A percentile compares a stretch with the other conserved stretches of the same genome.
Conservation (phyloP, 73 alveolate species). For the Stentor coeruleus region DNA sequence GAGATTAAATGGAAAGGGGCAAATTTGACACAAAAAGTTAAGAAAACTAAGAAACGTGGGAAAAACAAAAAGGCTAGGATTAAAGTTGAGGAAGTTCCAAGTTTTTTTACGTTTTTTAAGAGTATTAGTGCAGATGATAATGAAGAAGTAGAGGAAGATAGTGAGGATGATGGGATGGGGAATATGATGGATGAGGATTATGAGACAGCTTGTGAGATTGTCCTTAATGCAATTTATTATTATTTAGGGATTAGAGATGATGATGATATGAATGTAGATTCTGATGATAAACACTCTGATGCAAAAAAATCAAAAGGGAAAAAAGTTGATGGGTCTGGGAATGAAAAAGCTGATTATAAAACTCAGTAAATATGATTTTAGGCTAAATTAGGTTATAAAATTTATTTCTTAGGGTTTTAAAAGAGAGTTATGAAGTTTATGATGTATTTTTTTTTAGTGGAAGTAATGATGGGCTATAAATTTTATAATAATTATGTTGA, state of each 20-base stretch:
- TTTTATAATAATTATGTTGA: too few relatives aligned
- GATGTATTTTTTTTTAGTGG: too few relatives aligned
- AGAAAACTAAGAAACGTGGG: constrained; percentile 19
- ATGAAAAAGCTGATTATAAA: constrained; percentile 12
- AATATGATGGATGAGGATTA: constrained; percentile 4
- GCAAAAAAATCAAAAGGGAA: background rate
- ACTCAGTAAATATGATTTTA: background rate
- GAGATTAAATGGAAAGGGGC: constrained; percentile 18
- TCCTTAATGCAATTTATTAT: background rate
- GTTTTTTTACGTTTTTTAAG: constrained; percentile 14
- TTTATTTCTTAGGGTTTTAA: background rate
- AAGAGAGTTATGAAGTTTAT: too few relatives aligned
- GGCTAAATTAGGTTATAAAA: background rate
- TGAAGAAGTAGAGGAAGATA: constrained; percentile 5
- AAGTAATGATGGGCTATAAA: too few relatives aligned
- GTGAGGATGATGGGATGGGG: background rate
- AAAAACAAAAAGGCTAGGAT: constrained; percentile 4
- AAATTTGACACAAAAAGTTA: constrained; percentile 3
- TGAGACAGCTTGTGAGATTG: background rate
- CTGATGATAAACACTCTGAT: background rate
- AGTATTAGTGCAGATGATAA: background rate
- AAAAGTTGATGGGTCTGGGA: constrained; percentile 21
- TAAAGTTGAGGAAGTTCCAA: constrained; percentile 1
- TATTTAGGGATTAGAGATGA: background rate
- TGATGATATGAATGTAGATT: background rate